phyloP scores from a whole-genome alignment of 2,329 filamentous ascomycete genomes.

The Epichloe sylvatica region DNA sequence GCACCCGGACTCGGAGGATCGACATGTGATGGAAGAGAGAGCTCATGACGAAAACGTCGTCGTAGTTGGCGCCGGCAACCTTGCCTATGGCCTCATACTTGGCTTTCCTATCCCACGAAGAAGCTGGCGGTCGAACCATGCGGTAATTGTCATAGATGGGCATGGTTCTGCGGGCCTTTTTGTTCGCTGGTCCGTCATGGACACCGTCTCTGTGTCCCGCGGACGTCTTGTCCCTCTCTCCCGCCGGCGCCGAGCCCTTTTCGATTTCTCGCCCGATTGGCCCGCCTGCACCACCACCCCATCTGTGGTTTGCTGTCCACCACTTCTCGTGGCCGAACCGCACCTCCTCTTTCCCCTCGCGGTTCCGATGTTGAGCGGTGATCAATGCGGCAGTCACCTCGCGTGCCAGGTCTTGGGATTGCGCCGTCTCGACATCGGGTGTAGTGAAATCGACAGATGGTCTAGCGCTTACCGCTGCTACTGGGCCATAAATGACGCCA shows the following conservation, averaged over 20 bases:
- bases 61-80: slow-evolving; percentile 30
- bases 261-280: slow-evolving; percentile 49
- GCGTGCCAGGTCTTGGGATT: slow-evolving; percentile 46
- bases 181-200: slow-evolving; percentile 16
- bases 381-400: slow-evolving; percentile 47
- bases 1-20: slow-evolving; percentile 45
- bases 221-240: too few relatives aligned
- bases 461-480: slow-evolving; percentile 46
- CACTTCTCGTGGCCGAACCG: slow-evolving; percentile 44
- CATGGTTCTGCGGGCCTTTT: slow-evolving; percentile 42
- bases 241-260: slow-evolving; percentile 24
- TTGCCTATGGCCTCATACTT: slow-evolving; percentile 44
- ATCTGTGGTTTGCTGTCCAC: slow-evolving; percentile 47
- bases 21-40: slow-evolving; percentile 48
- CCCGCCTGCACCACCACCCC: slow-evolving; percentile 49
- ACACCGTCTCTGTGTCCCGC: slow-evolving; percentile 13
- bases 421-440: slow-evolving; percentile 36
- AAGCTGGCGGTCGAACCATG: slow-evolving; percentile 42
- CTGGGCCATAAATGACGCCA: slow-evolving; percentile 46
- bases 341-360: slow-evolving; percentile 39
- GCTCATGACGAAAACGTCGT: slow-evolving; percentile 49
- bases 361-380: slow-evolving; percentile 49
- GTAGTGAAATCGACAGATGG: slow-evolving; percentile 36
- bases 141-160: slow-evolving; percentile 50
- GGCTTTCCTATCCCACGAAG: slow-evolving; percentile 47